A percentile compares a stretch with the other conserved stretches of the same genome.
Evolutionary conservation across 768 basidiomycete genomes (phyloP).

Genomic region (Pisolithus marmoratus): DNA sequence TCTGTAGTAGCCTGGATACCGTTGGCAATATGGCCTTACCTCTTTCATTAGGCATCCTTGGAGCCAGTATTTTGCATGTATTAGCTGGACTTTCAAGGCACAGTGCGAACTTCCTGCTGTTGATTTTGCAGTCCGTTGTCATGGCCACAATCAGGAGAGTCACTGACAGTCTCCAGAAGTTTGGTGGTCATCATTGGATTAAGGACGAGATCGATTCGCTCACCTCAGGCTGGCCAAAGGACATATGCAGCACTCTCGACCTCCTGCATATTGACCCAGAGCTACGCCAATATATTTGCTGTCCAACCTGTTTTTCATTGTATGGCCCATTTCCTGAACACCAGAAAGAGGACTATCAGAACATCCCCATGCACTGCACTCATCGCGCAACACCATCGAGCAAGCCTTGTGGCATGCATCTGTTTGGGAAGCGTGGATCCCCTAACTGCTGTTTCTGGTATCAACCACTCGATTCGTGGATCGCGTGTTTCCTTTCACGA

Average conservation of each 20-base stretch:
- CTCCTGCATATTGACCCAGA: conserved; percentile 12
- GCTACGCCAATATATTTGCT: conserved; percentile 17
- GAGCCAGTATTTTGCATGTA: neutral
- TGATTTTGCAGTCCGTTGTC: too few species aligned
- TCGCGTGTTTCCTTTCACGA: conserved; percentile 19
- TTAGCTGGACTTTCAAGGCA: neutral
- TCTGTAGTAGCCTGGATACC: neutral
- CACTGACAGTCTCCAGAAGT: too few species aligned
- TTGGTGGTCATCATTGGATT: neutral
- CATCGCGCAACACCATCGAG: conserved; percentile 10
- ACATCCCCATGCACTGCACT: conserved; percentile 16
- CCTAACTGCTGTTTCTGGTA: conserved; percentile 14
- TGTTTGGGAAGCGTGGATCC: neutral
- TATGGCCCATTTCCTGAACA: conserved; percentile 9
- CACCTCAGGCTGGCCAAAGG: conserved; percentile 4
- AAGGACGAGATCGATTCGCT: neutral
- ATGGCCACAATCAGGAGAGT: too few species aligned
- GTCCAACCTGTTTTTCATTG: conserved; percentile 21
- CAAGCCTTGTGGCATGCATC: conserved; percentile 4
- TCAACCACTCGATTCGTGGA: conserved; percentile 25
- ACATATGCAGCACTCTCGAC: conserved; percentile 14
- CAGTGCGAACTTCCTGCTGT: neutral
- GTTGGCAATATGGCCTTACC: neutral
- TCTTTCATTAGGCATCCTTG: neutral
- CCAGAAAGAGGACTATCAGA: neutral